Evolutionary conservation across 2,329 filamentous ascomycete genomes (phyloP), one percentile per base, ranked within the genome.

Genomic region (Penicillium vulpinum): DNA sequence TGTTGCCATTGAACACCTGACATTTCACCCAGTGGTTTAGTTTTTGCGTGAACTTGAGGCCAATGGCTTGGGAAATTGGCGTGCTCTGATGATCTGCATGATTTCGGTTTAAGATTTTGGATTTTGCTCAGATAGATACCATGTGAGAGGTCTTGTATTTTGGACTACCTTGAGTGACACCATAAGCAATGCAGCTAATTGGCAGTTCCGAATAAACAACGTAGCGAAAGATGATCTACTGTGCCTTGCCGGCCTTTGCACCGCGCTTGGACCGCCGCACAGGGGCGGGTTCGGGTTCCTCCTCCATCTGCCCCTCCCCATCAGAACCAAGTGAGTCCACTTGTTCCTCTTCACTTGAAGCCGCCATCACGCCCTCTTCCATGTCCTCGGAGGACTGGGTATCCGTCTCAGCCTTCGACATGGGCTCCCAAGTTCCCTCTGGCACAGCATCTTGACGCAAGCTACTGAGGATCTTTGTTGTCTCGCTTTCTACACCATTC

Each of bases 401-500:
- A 52, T 66, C 62, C 2, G 40, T 56, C 4, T 67, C 69, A 1
- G 58, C 53, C 11, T 58, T 61, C 3, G 63, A 61, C 13, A 67
- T 58, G 9, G 70, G 56, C 33, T 68, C 67, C 63, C 62, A 67
- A 7, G 65, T 51, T 6, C 57, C 59, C 21, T 66, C 49, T 13
- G 62, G 40, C 9, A 49, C 64, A 1, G 61, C 43, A 5, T 62
- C 60, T 33, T 64, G 64, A 52, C 77, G 74, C 22, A 91, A 84
- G 67, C 89, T 85, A 41, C 84, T 83, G 46, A 93, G 80, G 50
- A 93, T 88, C 69, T 88, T 85, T 63, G 85, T 85, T 9, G 86
- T 85, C 71, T 93, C 90, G 59, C 88, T 90, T 66, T 91, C 85
- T 67, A 89, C 85, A 0, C 93, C 93, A 71, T 99, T 99, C 77